Base-by-base conservation (phyloP, 441 rosid genomes). In the Populus trichocarpa region DNA sequence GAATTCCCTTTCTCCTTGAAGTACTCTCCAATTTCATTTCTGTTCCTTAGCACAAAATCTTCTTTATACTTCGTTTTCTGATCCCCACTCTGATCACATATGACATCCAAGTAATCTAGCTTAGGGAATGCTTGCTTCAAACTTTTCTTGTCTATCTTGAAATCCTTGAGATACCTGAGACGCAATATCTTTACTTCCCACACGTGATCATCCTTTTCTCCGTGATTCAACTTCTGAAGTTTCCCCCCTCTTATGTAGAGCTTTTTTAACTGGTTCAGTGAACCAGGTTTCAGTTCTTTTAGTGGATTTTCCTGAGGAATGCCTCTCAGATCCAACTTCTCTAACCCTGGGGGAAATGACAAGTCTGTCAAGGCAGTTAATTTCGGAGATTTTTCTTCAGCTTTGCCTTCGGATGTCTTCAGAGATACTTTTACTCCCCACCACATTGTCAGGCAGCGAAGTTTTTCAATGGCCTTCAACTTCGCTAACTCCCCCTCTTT, bases 291-390 rank as follows among this genome's bases (percentile, higher is more conserved):
- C 61, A 53, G 8, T 53, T 53, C 61, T 53, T 16, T 53, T 18
- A 6, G 61, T 53, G 3, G 61, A 53, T 53, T 16, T 53, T 22
- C 1, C 20, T 53, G 61, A 18, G 59, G 72, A 23, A 23, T 12
- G 53, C 73, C 73, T 40, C 33, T 70, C 73, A 70, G 73, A 70
- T 26, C 26, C 53, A 70, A 50, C 20, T 70, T 70, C 53, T 40
- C 59, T 23, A 70, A 6, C 18, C 26, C 1, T 25, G 73, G 73
- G 4, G 73, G 73, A 40, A 70, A 70, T 12, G 73, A 23, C 46
- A 70, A 40, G 57, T 23, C 59, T 4, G 25, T 23, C 59, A 70
- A 3, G 46, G 30, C 59, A 13, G 16, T 8, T 9, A 6, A 18
- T 23, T 4, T 50, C 26, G n/a, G 4, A 23, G 59, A 70, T 23